These are phyloP conservation scores for Pascua sp. DNA, from an alignment of 1,284 basidiomycete species.

Conservation along the genomic window DNA sequence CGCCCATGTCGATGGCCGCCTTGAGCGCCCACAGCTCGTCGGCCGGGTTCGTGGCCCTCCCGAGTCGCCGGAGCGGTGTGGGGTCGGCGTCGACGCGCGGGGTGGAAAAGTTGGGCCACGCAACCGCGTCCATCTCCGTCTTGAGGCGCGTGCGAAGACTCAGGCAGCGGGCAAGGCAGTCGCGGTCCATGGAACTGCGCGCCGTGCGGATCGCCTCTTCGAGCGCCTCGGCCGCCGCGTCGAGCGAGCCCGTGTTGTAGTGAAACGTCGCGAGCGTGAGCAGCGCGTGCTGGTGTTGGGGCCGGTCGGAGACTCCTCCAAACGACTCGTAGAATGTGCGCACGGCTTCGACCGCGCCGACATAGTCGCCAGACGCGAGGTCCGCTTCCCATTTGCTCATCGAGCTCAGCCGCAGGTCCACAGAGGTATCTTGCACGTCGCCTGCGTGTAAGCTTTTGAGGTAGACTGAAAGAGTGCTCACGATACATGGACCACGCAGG, in stretches of 20 bases:
- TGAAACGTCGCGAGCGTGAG: constrained; percentile 47
- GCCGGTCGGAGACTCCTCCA: neutral
- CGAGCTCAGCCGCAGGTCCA: too few relatives aligned
- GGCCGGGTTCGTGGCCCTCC: constrained; percentile 26
- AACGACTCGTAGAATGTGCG: constrained; percentile 41
- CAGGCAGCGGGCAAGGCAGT: constrained; percentile 43
- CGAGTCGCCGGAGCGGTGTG: constrained; percentile 21
- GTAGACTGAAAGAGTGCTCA: too few relatives aligned
- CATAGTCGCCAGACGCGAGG: constrained; percentile 34
- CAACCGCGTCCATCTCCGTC: constrained; percentile 17
- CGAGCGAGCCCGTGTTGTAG: constrained; percentile 41
- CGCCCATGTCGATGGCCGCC: constrained; percentile 44
- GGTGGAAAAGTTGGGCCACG: constrained; percentile 15
- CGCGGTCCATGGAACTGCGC: constrained; percentile 38
- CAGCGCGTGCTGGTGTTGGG: constrained; percentile 35
- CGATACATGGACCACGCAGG: neutral
- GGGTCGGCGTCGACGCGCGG: constrained; percentile 21
- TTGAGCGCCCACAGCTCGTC: constrained; percentile 46
- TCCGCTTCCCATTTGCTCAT: too few relatives aligned
- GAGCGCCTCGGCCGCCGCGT: constrained; percentile 35
- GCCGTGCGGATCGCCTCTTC: constrained; percentile 46
- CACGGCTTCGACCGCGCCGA: constrained; percentile 33
- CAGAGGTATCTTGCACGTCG: too few relatives aligned
- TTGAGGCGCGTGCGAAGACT: constrained; percentile 28
- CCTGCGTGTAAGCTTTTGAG: too few relatives aligned